phyloP scores from a whole-genome alignment of 2,329 filamentous ascomycete genomes.

The Herpotrichia juniperi region DNA sequence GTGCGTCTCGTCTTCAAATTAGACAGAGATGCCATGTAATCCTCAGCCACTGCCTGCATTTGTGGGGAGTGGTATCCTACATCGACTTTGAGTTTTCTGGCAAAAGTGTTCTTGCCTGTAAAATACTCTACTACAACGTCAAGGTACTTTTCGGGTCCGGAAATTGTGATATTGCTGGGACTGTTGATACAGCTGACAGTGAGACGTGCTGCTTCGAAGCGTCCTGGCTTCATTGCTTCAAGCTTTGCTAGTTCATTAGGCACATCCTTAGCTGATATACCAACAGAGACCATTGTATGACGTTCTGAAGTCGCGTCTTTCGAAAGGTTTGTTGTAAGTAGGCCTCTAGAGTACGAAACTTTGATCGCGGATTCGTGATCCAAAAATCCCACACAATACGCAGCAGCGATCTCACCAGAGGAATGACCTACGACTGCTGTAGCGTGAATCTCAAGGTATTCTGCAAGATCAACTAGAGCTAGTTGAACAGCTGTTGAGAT shows the following conservation, averaged over 20 bases:
- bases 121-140: slow-evolving; percentile 28
- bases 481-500: slow-evolving; percentile 24
- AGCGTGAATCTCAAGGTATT: slow-evolving; percentile 11
- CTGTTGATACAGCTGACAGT: slow-evolving; percentile 36
- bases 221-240: background rate
- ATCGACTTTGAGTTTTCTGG: slow-evolving; percentile 45
- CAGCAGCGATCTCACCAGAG: slow-evolving; percentile 24
- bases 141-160: slow-evolving; percentile 42
- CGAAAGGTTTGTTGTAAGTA: background rate
- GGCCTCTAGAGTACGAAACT: slow-evolving; percentile 5
- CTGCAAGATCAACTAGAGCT: slow-evolving; percentile 20
- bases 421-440: slow-evolving; percentile 23
- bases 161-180: slow-evolving; percentile 48
- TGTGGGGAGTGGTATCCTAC: slow-evolving; percentile 47
- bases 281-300: slow-evolving; percentile 10
- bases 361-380: background rate
- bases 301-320: background rate
- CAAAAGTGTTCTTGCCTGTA: slow-evolving; percentile 42
- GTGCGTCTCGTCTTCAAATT: background rate
- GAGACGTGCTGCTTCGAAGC: background rate
- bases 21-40: background rate
- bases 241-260: no score
- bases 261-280: background rate
- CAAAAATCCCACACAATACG: slow-evolving; percentile 7
- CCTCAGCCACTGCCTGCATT: background rate